A percentile compares a stretch with the other conserved stretches of the same genome.
phyloP scores from a whole-genome alignment of 2,329 filamentous ascomycete species.

The Cadophora luteo-olivacea region DNA sequence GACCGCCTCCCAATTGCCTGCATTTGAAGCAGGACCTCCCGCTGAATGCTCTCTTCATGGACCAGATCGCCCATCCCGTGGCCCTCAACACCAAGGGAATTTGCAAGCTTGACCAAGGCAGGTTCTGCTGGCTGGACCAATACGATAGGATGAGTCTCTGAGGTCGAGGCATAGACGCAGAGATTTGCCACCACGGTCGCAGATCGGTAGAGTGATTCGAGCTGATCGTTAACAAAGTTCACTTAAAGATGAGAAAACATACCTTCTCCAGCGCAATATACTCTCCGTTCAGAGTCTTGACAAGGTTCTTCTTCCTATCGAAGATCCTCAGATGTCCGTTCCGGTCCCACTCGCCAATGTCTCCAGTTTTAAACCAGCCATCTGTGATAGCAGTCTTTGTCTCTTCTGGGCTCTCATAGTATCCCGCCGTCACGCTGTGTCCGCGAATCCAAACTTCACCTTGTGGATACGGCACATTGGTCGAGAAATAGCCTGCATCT shows the following conservation, averaged over 20 bases:
- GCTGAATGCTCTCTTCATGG: conserved; percentile 68
- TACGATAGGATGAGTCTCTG: conserved; percentile 77
- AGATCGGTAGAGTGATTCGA: conserved; percentile 89
- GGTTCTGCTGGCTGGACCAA: conserved; percentile 76
- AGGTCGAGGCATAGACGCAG: conserved; percentile 78
- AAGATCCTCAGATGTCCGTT: conserved; percentile 78
- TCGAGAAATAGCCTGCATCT: conserved; percentile 79
- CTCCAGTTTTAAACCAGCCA: conserved; percentile 94
- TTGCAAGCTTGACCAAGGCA: conserved; percentile 64
- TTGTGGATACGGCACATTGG: conserved; percentile 76
- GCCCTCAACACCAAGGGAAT: conserved; percentile 66
- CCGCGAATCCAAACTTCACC: conserved; percentile 94
- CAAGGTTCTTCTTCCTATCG: conserved; percentile 89
- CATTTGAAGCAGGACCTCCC: conserved; percentile 71
- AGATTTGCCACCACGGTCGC: conserved; percentile 82
- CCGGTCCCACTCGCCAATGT: conserved; percentile 79
- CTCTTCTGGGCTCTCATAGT: conserved; percentile 87
- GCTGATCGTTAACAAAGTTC: conserved; percentile 42
- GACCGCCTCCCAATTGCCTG: conserved; percentile 68
- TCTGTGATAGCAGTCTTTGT: conserved; percentile 78
- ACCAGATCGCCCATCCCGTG: conserved; percentile 70
- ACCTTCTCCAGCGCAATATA: conserved; percentile 93
- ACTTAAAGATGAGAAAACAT: background rate
- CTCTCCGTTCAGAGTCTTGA: conserved; percentile 94
- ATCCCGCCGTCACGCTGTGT: conserved; percentile 73